Conservation (phyloP, 805 yeast genomes). For the Yarrowia bubula region DNA sequence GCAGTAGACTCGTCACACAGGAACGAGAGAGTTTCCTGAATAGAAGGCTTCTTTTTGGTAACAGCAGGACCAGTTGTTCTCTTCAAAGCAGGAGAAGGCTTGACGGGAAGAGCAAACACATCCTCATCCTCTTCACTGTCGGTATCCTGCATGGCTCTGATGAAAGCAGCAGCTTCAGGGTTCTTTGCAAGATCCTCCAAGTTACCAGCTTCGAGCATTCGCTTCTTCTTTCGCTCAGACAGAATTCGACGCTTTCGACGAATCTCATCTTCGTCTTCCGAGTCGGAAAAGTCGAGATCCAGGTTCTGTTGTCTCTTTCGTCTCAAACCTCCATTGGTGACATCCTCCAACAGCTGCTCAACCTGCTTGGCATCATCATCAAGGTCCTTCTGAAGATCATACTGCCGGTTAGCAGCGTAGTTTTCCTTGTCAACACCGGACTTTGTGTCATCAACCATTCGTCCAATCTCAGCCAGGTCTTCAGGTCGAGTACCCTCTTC, state of each 20-base stretch:
- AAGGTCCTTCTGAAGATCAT: conserved; percentile 31
- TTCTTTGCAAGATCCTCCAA: conserved; percentile 32
- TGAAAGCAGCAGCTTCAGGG: conserved; percentile 33
- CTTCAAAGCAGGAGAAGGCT: conserved; percentile 6
- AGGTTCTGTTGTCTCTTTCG: conserved; percentile 3
- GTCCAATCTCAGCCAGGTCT: conserved; percentile 31
- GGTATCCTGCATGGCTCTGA: conserved; percentile 33
- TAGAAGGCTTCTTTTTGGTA: neutral
- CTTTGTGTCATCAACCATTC: conserved; percentile 33
- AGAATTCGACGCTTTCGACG: conserved; percentile 15
- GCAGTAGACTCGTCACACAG: conserved; percentile 8
- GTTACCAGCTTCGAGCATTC: conserved; percentile 26
- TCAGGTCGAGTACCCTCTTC: conserved; percentile 31
- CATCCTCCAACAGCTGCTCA: conserved; percentile 34
- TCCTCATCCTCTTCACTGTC: conserved; percentile 14
- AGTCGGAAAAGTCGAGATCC: conserved; percentile 24
- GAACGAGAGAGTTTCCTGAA: conserved; percentile 11
- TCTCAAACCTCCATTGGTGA: conserved; percentile 32
- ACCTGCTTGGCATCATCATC: conserved; percentile 32
- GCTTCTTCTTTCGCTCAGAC: conserved; percentile 14
- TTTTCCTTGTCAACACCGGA: conserved; percentile 27
- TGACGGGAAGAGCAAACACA: conserved; percentile 11
- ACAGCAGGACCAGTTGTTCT: neutral
- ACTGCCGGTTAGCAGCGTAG: conserved; percentile 30
- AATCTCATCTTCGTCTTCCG: conserved; percentile 25